Percentiles rank a stretch among this genome's conserved stretches.
Evolutionary conservation across 768 basidiomycete species (phyloP).

Genomic region (Sarcomyxa edulis): DNA sequence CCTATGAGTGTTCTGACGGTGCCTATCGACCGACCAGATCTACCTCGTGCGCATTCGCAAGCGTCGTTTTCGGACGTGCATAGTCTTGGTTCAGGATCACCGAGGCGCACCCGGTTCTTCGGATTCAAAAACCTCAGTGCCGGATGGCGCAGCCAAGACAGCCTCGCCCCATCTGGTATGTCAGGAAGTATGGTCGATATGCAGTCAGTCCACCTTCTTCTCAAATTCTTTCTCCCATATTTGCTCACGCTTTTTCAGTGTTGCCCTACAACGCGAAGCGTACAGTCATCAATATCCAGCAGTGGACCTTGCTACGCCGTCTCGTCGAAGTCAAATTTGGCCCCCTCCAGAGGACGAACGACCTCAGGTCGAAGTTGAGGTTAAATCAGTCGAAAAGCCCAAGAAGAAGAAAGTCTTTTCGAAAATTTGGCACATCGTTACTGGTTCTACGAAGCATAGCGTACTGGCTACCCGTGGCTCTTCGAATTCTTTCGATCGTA

Average conservation of each 20-base stretch:
- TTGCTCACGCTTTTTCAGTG: constrained; percentile 33
- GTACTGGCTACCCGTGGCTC: constrained; percentile 19
- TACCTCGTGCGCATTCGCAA: constrained; percentile 69
- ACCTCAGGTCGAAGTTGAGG: constrained; percentile 8
- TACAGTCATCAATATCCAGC: constrained; percentile 21
- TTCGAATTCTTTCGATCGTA: constrained; percentile 32
- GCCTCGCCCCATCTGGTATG: constrained; percentile 73
- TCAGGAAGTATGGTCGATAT: constrained; percentile 90
- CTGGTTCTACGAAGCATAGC: constrained; percentile 46
- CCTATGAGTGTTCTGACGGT: constrained; percentile 60
- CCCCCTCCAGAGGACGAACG: constrained; percentile 24
- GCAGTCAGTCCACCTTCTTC: constrained; percentile 57
- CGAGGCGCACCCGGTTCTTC: constrained; percentile 72
- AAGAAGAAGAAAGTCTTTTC: constrained; percentile 79
- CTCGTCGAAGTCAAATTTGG: constrained; percentile 53
- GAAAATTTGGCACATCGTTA: constrained; percentile 79
- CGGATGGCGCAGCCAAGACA: constrained; percentile 77
- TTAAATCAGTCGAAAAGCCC: constrained; percentile 36
- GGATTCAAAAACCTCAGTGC: constrained; percentile 66
- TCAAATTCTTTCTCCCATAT: constrained; percentile 1
- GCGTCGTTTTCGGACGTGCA: constrained; percentile 79
- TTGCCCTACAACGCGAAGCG: constrained; percentile 72
- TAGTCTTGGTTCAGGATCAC: constrained; percentile 63
- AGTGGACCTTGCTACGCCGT: constrained; percentile 30
- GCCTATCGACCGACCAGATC: constrained; percentile 52